Evolutionary conservation across 192 early-diverging fungal species (phyloP), one percentile per base, ranked within the genome.

Genomic region (Mortierella alpina): DNA sequence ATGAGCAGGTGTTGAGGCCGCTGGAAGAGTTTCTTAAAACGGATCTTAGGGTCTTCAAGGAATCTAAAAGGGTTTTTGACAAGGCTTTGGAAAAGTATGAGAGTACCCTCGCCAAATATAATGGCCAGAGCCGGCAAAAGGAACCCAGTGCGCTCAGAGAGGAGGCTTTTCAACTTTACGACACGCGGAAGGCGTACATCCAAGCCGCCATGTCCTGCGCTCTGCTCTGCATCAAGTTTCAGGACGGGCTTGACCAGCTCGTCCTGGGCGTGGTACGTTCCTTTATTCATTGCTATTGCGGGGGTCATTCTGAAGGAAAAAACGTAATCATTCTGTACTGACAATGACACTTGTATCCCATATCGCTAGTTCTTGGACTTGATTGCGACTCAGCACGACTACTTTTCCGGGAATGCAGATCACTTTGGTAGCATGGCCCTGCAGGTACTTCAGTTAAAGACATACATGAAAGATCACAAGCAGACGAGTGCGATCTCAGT

Each of bases 151-250:
- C 90, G 15, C 61, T 93, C 14, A 72, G 88, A 51, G 92, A 93
- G 72, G 92, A 93, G 67, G 90, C 92, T 0, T 92, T 91, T 54
- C 88, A 91, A 52, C 72, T 92, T 23, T 91, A 84, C 60, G 92
- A 93, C 57, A 70, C 89, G 14, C 86, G 89, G 52, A 93, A 93
- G 66, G 76, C 76, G 20, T 91, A 90, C 68, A 88, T 92, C 50
- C 84, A 83, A 48, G 78, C 79, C 0, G 80, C 86, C 64, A 76
- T 88, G 44, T 80, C 90, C n/a, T 89, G 89, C 72, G 82, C 86
- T 13, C 69, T 88, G 46, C 73, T 87, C 51, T 82, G 90, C 47
- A 86, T 90, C 39, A 62, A 75, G 44, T 92, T 93, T 59, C 86
- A 88, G 59, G 76, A 86, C 41, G 83, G 78, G 9, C 40, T 89